Evolutionary conservation across 140 eudicot genomes (phyloP), one percentile per base, ranked within the genome.

Genomic region (Senecio squalidus): DNA sequence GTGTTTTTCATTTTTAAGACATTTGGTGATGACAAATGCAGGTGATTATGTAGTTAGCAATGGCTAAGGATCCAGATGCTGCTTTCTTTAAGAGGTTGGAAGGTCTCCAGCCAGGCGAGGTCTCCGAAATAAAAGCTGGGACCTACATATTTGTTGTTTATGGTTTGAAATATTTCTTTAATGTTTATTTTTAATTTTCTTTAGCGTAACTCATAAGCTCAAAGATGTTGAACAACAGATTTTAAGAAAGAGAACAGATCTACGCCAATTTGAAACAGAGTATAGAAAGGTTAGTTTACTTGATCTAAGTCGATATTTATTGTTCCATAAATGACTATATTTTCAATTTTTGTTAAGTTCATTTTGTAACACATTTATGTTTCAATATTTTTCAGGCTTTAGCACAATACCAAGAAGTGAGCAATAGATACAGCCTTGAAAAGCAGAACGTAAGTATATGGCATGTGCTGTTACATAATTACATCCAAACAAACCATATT

Each of bases 71-170:
- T 55, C 95, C 97, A 3, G 95, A 85, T 77, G 93, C 97, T 67
- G 95, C 95, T 82, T 88, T 74, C 46, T 85, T 89, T 60, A 89
- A 85, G 63, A 82, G 82, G 70, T 66, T 89, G 61, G 97, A 89
- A 74, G 95, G 97, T 67, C 86, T 89, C 55, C 97, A 89, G 73
- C 97, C 97, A 11, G 85, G 97, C 63, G 97, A 89, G 66, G 95
- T 89, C 73, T 80, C 95, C 0, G 89, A 82, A 70, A 74, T 89
- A 50, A 89, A 80, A 60, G 60, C 97, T 22, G 97, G 97, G 67
- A 85, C 95, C 58, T 95, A 89, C 79, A 85, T 89, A 74, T 89
- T 89, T 54, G 97, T 89, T 9, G 93, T 89, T 70, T 89, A 85
- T 54, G 97, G 95, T 89, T 28, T 16, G 81, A 55, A 55, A 73